Conservation (phyloP, 345 rosid species). For the Hevea brasiliensis region DNA sequence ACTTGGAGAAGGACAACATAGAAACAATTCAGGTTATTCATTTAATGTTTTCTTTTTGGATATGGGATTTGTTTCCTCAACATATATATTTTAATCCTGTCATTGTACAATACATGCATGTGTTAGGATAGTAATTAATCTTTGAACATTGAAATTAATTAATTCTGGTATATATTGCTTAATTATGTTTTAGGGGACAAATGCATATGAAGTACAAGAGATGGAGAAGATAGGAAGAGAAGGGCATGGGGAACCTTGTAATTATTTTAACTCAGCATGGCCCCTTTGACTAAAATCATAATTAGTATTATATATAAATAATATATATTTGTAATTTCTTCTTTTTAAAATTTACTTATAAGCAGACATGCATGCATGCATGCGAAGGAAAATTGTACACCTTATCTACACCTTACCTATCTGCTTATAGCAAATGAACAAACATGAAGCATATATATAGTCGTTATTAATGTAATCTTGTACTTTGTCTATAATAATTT, state of each 20-base stretch:
- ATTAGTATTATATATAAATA: too few relatives aligned
- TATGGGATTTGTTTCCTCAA: too few relatives aligned
- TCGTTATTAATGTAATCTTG: conserved; percentile 7
- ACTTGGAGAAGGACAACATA: conserved; percentile 36
- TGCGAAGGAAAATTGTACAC: not conserved
- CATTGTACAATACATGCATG: not conserved
- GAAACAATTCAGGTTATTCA: conserved; percentile 32
- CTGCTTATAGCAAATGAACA: not conserved
- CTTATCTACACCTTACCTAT: not conserved
- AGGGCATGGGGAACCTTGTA: conserved; percentile 36
- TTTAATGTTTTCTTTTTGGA: not conserved
- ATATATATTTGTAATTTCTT: not conserved
- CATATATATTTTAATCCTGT: too few relatives aligned
- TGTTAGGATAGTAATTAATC: too few relatives aligned
- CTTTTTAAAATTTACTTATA: not conserved
- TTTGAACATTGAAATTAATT: not conserved
- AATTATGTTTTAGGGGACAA: conserved; percentile 23
- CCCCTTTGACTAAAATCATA: conserved; percentile 17
- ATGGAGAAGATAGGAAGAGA: conserved; percentile 30
- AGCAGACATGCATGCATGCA: not conserved
- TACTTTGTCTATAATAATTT: not conserved
- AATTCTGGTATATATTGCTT: not conserved
- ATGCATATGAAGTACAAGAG: conserved; percentile 27
- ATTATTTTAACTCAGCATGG: conserved; percentile 22
- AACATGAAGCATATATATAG: not conserved